Evolutionary conservation across 2,329 filamentous ascomycete species (phyloP).

Genomic region (Neofusicoccum laricinum): DNA sequence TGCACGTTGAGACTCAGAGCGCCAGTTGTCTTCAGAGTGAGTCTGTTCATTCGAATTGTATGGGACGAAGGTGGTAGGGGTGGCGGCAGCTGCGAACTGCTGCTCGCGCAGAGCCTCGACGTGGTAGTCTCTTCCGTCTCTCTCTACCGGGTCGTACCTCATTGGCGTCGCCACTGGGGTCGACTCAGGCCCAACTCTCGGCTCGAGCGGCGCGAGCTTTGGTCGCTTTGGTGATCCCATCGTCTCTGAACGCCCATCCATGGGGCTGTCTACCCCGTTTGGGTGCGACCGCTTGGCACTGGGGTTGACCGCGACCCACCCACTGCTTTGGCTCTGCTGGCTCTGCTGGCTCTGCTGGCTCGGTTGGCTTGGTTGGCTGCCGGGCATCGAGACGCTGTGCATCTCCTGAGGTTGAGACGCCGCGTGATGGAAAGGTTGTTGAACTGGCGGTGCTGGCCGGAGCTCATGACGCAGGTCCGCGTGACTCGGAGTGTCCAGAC

Average conservation of each 20-base stretch:
- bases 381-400: background rate
- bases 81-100: constrained; percentile 19
- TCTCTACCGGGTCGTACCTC: constrained; percentile 6
- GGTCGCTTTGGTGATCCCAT: constrained; percentile 45
- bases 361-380: background rate
- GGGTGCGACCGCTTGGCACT: constrained; percentile 38
- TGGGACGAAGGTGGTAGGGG: constrained; percentile 24
- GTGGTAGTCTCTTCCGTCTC: background rate
- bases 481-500: background rate
- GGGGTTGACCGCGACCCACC: constrained; percentile 46
- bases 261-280: constrained; percentile 34
- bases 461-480: constrained; percentile 4
- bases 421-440: background rate
- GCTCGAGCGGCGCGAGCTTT: constrained; percentile 40
- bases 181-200: constrained; percentile 28
- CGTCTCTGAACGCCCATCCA: constrained; percentile 27
- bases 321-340: constrained; percentile 23
- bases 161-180: background rate
- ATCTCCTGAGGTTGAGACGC: background rate
- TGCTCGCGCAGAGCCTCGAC: background rate
- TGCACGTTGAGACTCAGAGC: constrained; percentile 29
- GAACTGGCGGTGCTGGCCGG: constrained; percentile 1
- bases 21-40: constrained; percentile 30
- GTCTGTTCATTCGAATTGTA: constrained; percentile 27
- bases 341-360: background rate